These are phyloP conservation scores for Lolium perenne DNA, from an alignment of 176 grass and related monocot genomes.

Conservation along the genomic window DNA sequence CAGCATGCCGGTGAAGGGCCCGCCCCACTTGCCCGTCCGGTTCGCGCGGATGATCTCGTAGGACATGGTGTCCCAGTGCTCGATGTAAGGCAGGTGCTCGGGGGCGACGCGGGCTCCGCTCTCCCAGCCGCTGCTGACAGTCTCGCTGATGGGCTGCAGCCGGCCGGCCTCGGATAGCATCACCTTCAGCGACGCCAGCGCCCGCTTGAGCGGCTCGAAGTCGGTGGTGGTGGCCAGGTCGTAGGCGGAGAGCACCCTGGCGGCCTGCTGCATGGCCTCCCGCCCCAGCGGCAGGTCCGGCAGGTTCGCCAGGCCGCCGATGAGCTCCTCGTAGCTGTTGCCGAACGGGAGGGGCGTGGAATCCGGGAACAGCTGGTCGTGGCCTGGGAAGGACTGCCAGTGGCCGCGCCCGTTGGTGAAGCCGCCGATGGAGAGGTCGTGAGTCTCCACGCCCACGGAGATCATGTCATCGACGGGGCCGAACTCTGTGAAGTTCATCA, in stretches of 20 bases:
- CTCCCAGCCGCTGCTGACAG: neutral
- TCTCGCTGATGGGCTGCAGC: neutral
- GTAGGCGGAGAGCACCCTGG: conserved; percentile 1
- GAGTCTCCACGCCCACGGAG: too few species aligned
- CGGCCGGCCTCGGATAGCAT: neutral
- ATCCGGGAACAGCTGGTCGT: neutral
- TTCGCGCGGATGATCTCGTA: neutral
- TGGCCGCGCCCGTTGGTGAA: neutral
- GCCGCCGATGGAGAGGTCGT: neutral
- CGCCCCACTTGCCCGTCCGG: neutral
- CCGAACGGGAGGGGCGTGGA: neutral
- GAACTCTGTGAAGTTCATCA: too few species aligned
- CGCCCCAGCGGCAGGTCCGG: conserved; percentile 12
- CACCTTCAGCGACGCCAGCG: neutral
- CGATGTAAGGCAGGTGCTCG: neutral
- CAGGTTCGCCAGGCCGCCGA: neutral
- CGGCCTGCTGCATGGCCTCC: neutral
- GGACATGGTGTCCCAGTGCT: conserved; percentile 1
- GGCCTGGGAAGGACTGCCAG: neutral
- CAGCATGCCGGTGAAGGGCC: neutral
- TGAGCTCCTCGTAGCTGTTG: neutral
- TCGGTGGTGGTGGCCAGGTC: neutral
- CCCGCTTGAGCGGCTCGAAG: neutral
- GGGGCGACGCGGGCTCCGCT: neutral
- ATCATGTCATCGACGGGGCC: too few species aligned